phyloP scores from a whole-genome alignment of 768 basidiomycete genomes.

The Trametes cinnabarina region DNA sequence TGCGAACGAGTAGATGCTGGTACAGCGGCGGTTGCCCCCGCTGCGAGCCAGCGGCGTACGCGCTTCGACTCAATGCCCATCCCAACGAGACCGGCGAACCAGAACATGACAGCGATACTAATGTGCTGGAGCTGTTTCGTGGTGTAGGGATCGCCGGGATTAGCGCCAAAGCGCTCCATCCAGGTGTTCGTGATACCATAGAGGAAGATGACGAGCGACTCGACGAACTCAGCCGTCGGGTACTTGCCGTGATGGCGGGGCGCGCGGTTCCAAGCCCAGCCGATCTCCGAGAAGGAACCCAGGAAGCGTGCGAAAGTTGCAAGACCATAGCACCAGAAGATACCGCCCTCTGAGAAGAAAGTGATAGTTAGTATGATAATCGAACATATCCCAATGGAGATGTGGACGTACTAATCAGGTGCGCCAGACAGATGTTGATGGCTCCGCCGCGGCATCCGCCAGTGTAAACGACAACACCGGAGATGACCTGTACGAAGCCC shows the following conservation, averaged over 20 bases:
- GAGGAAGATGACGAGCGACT: slow-evolving; percentile 77
- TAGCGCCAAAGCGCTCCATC: slow-evolving; percentile 94
- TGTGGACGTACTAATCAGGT: slow-evolving; percentile 87
- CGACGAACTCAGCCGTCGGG: slow-evolving; percentile 72
- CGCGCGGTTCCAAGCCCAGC: slow-evolving; percentile 93
- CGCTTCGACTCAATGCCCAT: slow-evolving; percentile 84
- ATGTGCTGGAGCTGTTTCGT: slow-evolving; percentile 95
- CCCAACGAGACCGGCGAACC: slow-evolving; percentile 87
- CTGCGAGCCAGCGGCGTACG: slow-evolving; percentile 72
- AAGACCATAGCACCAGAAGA: slow-evolving; percentile 92
- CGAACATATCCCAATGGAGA: too few relatives aligned
- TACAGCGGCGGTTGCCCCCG: slow-evolving; percentile 42
- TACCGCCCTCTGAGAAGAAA: slow-evolving; percentile 64
- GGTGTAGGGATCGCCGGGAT: slow-evolving; percentile 77
- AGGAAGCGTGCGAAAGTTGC: slow-evolving; percentile 92
- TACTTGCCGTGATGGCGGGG: slow-evolving; percentile 41
- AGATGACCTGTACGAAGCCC: slow-evolving; percentile 61
- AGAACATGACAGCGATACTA: slow-evolving; percentile 94
- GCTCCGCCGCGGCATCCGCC: slow-evolving; percentile 82
- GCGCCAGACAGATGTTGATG: slow-evolving; percentile 82
- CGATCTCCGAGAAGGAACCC: slow-evolving; percentile 78
- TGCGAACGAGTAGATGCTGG: slow-evolving; percentile 25
- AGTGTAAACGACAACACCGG: slow-evolving; percentile 79
- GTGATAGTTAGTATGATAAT: slow-evolving; percentile 1
- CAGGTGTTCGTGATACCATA: slow-evolving; percentile 93